Base-by-base conservation (phyloP, 1,284 basidiomycete species). In the Spongiforma sp. region DNA sequence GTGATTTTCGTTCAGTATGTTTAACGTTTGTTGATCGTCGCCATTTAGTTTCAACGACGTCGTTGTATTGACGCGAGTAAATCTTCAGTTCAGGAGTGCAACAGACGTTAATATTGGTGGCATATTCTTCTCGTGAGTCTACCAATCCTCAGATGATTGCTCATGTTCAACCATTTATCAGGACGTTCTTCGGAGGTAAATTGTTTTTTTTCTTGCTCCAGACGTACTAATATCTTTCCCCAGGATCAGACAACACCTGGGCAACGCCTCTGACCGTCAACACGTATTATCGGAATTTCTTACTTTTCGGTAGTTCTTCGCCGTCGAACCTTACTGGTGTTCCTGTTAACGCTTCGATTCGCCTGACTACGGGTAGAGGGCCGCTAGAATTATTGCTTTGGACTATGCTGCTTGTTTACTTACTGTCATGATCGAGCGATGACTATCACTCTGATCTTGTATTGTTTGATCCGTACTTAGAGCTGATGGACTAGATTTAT, bases 151-250 rank as follows among this genome's bases (percentile, higher is more conserved):
- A 54, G n/a, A 32, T 60, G 30, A 17, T 41, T 32, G 59, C 12
- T 15, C n/a, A 52, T 12, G 32, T 24, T 26, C 48, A 56, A 33
- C 41, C 24, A 28, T 56, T 52, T 39, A 5, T 41, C 61, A 90
- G 89, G 41, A 91, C 89, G 28, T 92, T 92, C 80, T 91, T 90
- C 71, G 89, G 90, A 76, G 90, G 88, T 83, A 62, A 76, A 68
- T 60, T 61, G 3, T 48, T 67, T 41, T 48, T 53, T 32, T 15
- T 19, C 56, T 19, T 43, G 6, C 34, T 12, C 9, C 21, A 11
- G 19, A 41, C 43, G 41, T 34, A 19, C n/a, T 37, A 24, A 53
- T 62, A 34, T 56, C 59, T 60, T 62, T 58, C 26, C 28, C 62
- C 37, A 86, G 87, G 89, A 28, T 82, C 82, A 62, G 88, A 93